A percentile compares a stretch with the other conserved stretches of the same genome.
These are phyloP conservation scores for Syzygium syzygioides DNA, from an alignment of 441 rosid genomes.

Conservation along the genomic window DNA sequence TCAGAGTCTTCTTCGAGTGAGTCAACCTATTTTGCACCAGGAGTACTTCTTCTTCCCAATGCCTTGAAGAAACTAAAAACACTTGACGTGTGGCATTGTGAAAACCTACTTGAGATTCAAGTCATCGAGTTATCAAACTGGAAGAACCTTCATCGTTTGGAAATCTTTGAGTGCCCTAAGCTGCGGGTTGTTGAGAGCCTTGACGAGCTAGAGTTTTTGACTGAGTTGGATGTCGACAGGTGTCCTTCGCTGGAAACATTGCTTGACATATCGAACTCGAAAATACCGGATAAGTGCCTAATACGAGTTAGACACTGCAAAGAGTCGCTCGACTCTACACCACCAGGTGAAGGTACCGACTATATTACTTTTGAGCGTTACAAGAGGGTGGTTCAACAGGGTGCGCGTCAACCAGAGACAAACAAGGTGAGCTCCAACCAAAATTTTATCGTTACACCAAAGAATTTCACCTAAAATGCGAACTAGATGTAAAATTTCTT, in stretches of 20 bases:
- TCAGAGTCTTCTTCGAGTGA: accelerated
- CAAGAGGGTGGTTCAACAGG: not conserved
- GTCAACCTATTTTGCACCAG: accelerated
- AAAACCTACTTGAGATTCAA: not conserved
- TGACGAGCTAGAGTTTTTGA: too few species aligned
- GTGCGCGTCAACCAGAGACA: not conserved
- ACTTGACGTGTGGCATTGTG: accelerated
- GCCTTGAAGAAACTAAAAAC: accelerated
- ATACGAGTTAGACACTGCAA: too few species aligned
- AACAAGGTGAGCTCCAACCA: not conserved
- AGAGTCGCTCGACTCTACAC: too few species aligned
- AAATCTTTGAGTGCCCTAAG: accelerated
- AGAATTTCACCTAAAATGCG: not conserved
- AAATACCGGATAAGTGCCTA: too few species aligned
- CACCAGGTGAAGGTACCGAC: too few species aligned
- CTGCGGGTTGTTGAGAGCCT: not conserved
- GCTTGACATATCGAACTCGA: too few species aligned
- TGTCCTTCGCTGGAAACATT: too few species aligned
- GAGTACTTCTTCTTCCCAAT: not conserved
- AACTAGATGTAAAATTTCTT: not conserved
- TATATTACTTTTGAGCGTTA: too few species aligned
- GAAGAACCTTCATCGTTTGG: accelerated
- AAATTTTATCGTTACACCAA: accelerated
- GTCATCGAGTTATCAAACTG: not conserved
- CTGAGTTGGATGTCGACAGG: accelerated